Conservation (phyloP, 768 basidiomycete species). For the Boletus speciosus region DNA sequence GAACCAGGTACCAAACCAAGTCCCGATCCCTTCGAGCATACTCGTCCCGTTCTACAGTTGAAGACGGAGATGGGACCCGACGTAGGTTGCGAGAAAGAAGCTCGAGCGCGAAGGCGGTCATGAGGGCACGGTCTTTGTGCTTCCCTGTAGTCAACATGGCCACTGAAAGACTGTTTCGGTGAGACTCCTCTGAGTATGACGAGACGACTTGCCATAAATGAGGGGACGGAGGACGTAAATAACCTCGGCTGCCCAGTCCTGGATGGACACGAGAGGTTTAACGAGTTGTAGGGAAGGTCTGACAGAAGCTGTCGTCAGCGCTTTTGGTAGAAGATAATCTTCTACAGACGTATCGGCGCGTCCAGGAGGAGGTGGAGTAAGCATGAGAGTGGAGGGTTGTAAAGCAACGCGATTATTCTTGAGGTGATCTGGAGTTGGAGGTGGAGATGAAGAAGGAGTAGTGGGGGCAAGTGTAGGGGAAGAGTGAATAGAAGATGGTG, state of each 20-base stretch:
- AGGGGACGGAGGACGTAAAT: slow-evolving; percentile 73
- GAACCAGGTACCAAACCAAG: slow-evolving; percentile 79
- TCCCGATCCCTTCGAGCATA: slow-evolving; percentile 81
- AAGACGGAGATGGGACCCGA: slow-evolving; percentile 57
- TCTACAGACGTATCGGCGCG: slow-evolving; percentile 60
- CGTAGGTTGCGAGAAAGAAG: slow-evolving; percentile 74
- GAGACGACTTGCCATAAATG: slow-evolving; percentile 58
- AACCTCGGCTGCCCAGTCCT: slow-evolving; percentile 73
- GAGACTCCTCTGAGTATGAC: slow-evolving; percentile 10
- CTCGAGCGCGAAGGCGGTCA: slow-evolving; percentile 64
- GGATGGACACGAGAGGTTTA: slow-evolving; percentile 53
- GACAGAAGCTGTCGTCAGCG: slow-evolving; percentile 67
- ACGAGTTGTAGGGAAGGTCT: slow-evolving; percentile 68
- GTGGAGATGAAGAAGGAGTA: slow-evolving; percentile 51
- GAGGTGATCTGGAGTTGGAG: slow-evolving; percentile 73
- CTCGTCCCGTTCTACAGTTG: slow-evolving; percentile 66
- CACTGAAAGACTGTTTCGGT: slow-evolving; percentile 12
- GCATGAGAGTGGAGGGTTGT: slow-evolving; percentile 59
- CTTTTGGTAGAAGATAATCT: slow-evolving; percentile 81
- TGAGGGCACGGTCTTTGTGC: slow-evolving; percentile 53
- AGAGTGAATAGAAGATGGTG: slow-evolving; percentile 48
- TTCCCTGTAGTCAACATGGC: slow-evolving; percentile 21
- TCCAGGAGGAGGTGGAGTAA: slow-evolving; percentile 46
- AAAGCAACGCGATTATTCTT: slow-evolving; percentile 71
- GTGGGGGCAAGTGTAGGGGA: slow-evolving; percentile 62